Evolutionary conservation across 139 green algal species (phyloP).

Genomic region (Nannochloris sp.): DNA sequence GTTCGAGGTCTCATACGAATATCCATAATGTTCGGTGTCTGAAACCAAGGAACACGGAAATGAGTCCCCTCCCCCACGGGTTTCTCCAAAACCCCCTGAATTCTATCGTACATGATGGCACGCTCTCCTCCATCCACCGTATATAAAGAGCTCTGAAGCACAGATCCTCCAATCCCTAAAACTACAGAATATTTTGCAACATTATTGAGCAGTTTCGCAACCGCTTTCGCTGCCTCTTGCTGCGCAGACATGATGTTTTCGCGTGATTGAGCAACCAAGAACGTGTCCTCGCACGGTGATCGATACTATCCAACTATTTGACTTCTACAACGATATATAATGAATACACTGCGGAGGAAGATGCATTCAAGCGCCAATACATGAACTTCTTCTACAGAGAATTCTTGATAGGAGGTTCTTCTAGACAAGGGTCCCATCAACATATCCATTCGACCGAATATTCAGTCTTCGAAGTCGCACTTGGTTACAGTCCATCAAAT

Average conservation of each 20-base stretch:
- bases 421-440: too few relatives aligned
- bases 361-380: too few relatives aligned
- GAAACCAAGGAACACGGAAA: constrained; percentile 78
- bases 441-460: too few relatives aligned
- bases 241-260: constrained; percentile 16
- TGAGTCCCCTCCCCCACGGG: constrained; percentile 87
- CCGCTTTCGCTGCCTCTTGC: constrained; percentile 32
- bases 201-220: constrained; percentile 57
- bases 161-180: constrained; percentile 59
- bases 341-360: too few relatives aligned
- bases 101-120: constrained; percentile 96
- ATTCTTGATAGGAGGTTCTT: too few relatives aligned
- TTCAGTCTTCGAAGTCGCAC: too few relatives aligned
- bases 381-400: too few relatives aligned
- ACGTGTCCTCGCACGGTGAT: too few relatives aligned
- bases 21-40: constrained; percentile 87
- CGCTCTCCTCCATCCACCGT: constrained; percentile 96
- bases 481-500: too few relatives aligned
- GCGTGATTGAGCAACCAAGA: too few relatives aligned
- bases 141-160: constrained; percentile 73
- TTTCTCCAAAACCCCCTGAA: constrained; percentile 75
- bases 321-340: too few relatives aligned
- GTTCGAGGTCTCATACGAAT: constrained; percentile 84
- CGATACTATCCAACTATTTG: too few relatives aligned
- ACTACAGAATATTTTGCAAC: constrained; percentile 69